Conservation (phyloP, 805 yeast species). For the Hanseniaspora pseudoguilliermondii region DNA sequence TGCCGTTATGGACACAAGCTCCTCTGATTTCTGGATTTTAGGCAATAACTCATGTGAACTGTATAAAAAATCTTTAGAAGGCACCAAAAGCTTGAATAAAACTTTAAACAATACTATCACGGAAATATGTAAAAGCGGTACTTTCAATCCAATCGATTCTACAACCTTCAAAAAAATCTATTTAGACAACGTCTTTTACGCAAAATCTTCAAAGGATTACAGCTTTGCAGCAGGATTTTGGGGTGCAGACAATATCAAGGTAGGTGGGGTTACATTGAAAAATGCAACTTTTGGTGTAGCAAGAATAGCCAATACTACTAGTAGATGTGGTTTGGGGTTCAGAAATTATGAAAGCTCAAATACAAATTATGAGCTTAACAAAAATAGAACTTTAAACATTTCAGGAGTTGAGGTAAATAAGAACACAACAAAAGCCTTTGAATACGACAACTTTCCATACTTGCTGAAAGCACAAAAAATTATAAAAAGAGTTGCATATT, state of each 20-base stretch:
- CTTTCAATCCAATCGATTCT: neutral
- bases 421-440: constrained; percentile 8
- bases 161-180: neutral
- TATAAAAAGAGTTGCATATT: constrained; percentile 44
- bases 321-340: neutral
- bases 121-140: neutral
- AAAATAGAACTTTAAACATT: neutral
- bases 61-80: neutral
- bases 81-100: neutral
- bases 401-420: neutral
- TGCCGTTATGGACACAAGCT: constrained; percentile 59
- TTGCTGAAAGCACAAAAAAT: constrained; percentile 46
- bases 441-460: constrained; percentile 55
- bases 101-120: neutral
- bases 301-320: neutral
- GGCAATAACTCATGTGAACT: neutral
- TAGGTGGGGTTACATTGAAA: neutral
- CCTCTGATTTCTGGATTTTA: constrained; percentile 20
- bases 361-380: neutral
- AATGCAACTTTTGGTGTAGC: neutral
- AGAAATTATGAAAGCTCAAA: neutral
- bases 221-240: neutral
- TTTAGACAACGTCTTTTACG: neutral
- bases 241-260: neutral
- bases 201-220: neutral